Evolutionary conservation across 257 asterid genomes (phyloP).

Genomic region (Ocimum tenuiflorum): DNA sequence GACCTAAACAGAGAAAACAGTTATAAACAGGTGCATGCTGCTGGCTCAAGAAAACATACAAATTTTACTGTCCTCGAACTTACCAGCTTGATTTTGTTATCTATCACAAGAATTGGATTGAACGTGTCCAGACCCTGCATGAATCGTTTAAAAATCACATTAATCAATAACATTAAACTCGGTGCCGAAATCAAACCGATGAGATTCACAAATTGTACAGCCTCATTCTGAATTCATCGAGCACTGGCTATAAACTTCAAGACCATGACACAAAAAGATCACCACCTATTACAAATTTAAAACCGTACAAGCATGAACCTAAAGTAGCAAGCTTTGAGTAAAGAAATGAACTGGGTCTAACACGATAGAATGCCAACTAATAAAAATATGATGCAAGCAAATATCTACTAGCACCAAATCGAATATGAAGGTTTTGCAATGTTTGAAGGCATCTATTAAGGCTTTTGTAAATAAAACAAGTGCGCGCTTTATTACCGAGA

Average conservation of each 20-base stretch:
- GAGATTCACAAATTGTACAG: not conserved
- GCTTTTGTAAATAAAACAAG: not conserved
- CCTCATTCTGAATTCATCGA: not conserved
- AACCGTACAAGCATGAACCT: not conserved
- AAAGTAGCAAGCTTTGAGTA: not conserved
- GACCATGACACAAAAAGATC: not conserved
- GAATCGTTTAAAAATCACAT: constrained; percentile 5
- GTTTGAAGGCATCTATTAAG: not conserved
- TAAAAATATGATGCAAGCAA: not conserved
- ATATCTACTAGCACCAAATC: not conserved
- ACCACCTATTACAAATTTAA: not conserved
- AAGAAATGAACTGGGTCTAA: not conserved
- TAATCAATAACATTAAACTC: not conserved
- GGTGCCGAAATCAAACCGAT: not conserved
- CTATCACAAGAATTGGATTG: constrained; percentile 69
- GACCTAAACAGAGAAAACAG: not conserved
- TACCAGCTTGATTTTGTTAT: constrained; percentile 78
- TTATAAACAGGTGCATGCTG: not conserved
- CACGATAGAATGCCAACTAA: not conserved
- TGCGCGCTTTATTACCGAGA: constrained; percentile 41
- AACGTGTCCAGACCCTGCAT: constrained; percentile 76
- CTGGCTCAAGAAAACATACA: not conserved
- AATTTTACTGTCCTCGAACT: constrained; percentile 1
- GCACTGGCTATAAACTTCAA: not conserved
- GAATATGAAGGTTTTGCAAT: not conserved